Evolutionary conservation across 352 stramenopile genomes (phyloP).

Genomic region (Globisporangium sylvaticum): DNA sequence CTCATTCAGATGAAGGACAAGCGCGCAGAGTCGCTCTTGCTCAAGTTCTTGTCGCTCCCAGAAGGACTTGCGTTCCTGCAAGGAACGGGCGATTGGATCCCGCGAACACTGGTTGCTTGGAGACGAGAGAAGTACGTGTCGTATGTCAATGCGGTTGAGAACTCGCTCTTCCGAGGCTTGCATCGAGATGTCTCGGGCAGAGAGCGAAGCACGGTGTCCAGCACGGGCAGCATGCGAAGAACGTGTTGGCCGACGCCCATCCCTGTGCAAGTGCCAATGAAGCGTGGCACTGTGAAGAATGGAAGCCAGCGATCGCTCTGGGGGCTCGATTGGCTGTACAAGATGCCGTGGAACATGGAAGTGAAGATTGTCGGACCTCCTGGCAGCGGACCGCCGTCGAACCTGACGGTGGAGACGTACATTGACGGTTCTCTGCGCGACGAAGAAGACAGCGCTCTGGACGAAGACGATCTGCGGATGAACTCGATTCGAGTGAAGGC

Average conservation of each 20-base stretch:
- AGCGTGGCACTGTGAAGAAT: conserved; percentile 61
- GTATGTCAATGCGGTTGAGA: conserved; percentile 82
- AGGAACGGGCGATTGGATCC: conserved; percentile 82
- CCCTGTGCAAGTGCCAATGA: conserved; percentile 80
- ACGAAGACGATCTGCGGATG: conserved; percentile 81
- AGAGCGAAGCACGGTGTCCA: conserved; percentile 38
- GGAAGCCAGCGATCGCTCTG: conserved; percentile 67
- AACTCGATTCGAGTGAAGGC: conserved; percentile 88
- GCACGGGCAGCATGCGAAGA: conserved; percentile 30
- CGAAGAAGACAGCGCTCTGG: conserved; percentile 54
- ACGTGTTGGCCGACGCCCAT: conserved; percentile 73
- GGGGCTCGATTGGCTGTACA: conserved; percentile 86
- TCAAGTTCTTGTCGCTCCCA: conserved; percentile 80
- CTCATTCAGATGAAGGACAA: conserved; percentile 81
- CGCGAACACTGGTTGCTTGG: conserved; percentile 67
- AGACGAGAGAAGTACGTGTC: conserved; percentile 81
- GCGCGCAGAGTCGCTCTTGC: conserved; percentile 70
- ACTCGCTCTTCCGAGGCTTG: conserved; percentile 75
- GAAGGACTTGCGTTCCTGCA: conserved; percentile 79
- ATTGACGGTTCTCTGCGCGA: conserved; percentile 79
- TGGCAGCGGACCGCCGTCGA: conserved; percentile 79
- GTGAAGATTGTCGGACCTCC: conserved; percentile 87
- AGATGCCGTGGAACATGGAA: conserved; percentile 91
- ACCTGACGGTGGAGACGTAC: conserved; percentile 85
- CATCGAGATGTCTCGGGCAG: conserved; percentile 74